A percentile compares a stretch with the other conserved stretches of the same genome.
Conservation (phyloP, 495 filamentous ascomycete genomes). For the Collariella sp. region DNA sequence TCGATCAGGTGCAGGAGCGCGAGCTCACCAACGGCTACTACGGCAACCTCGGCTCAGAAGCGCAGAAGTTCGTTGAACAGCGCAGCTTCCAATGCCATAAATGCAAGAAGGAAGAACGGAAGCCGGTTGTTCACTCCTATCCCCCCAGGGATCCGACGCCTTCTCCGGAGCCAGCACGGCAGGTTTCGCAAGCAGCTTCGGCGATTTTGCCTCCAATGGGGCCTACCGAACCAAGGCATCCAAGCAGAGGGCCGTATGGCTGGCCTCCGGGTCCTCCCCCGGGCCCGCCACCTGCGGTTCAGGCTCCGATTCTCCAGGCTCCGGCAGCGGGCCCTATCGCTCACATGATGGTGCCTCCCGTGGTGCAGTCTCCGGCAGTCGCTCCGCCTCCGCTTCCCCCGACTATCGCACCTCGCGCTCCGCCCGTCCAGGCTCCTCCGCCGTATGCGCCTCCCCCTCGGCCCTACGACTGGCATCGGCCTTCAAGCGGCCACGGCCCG, state of each 20-base stretch:
- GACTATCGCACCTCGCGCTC: slow-evolving; percentile 20
- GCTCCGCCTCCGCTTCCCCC: slow-evolving; percentile 22
- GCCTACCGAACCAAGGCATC: slow-evolving; percentile 25
- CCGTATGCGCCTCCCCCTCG: slow-evolving; percentile 20
- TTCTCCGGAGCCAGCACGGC: slow-evolving; percentile 27
- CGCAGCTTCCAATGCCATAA: slow-evolving; percentile 49
- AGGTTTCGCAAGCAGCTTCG: slow-evolving; percentile 28
- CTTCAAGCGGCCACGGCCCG: slow-evolving; percentile 27
- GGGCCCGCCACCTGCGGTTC: slow-evolving; percentile 9
- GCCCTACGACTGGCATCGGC: slow-evolving; percentile 33
- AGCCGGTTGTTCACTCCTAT: slow-evolving; percentile 26
- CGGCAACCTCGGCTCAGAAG: slow-evolving; percentile 32
- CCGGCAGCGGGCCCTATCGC: slow-evolving; percentile 37
- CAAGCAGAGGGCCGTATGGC: slow-evolving; percentile 8
- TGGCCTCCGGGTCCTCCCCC: slow-evolving; percentile 16
- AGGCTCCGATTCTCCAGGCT: slow-evolving; percentile 18
- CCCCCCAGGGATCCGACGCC: slow-evolving; percentile 27
- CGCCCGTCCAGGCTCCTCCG: slow-evolving; percentile 20
- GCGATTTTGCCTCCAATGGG: slow-evolving; percentile 43
- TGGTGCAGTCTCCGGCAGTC: slow-evolving; percentile 26
- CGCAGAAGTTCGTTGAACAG: slow-evolving; percentile 41
- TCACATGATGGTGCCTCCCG: slow-evolving; percentile 30
- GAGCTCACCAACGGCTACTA: slow-evolving; percentile 36
- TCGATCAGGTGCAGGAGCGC: slow-evolving; percentile 33
- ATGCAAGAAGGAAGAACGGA: slow-evolving; percentile 40